Evolutionary conservation across 257 asterid genomes (phyloP), one percentile per base, ranked within the genome.

Genomic region (Vinca minor): DNA sequence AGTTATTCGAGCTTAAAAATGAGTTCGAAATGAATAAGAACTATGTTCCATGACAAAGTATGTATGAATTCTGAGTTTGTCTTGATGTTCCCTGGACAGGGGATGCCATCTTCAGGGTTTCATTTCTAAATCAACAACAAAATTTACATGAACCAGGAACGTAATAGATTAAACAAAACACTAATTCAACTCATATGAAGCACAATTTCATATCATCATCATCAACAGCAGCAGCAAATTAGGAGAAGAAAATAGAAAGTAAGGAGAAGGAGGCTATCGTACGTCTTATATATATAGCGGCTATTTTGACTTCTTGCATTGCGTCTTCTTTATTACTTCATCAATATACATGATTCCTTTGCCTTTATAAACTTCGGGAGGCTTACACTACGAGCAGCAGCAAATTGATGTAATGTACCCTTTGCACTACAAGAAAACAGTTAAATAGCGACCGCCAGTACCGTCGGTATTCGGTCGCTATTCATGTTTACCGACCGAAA

Each of bases 261-360:
- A 34, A 7, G 38, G 7, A 34, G 1, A 18, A 68, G 57, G 69
- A 88, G 96, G 96, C 88, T 91, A 91, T 91, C 98, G 71, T 81
- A 91, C n/a, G n/a, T n/a, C n/a, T n/a, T n/a, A n/a, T n/a, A n/a
- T n/a, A n/a, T n/a, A n/a, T n/a, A n/a, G n/a, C n/a, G n/a, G 15
- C 67, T 69, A 82, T 69, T 83, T 84, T 32, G 90, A 83, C 60
- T 83, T 79, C 83, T 87, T 87, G 5, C 95, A 93, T 38, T 76
- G 85, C 75, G 84, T 84, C 78, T 73, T 83, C 83, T 81, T 87
- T 2, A 83, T 83, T 55, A 84, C 89, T 79, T 86, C 95, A 58
- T 86, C 95, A 39, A 71, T 54, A 82, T 84, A 78, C 95, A 86
- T 80, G 62, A 85, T 80, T 17, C 88, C 88, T 77, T 85, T 85